Evolutionary conservation across 2,329 filamentous ascomycete genomes (phyloP).

Genomic region (Cladosporium oxysporum): DNA sequence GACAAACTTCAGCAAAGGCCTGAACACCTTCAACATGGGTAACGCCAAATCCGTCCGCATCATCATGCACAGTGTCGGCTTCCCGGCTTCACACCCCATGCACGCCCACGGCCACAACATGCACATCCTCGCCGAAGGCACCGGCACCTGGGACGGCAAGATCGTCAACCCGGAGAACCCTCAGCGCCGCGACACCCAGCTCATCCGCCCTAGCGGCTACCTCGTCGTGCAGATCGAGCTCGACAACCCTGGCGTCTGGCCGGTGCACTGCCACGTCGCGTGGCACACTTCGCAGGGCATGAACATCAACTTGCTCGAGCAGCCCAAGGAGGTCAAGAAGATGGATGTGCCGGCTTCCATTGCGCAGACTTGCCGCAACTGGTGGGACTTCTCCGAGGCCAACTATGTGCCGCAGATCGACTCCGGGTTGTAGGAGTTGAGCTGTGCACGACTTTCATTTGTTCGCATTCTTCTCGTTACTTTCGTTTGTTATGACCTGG

Average conservation of each 20-base stretch:
- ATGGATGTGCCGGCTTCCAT: slow-evolving; percentile 42
- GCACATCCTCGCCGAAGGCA: slow-evolving; percentile 30
- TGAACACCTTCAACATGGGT: slow-evolving; percentile 51
- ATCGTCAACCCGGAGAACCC: slow-evolving; percentile 34
- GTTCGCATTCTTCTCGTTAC: neutral
- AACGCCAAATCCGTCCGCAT: slow-evolving; percentile 58
- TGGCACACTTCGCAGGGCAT: slow-evolving; percentile 30
- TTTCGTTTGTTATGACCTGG: neutral
- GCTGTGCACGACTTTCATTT: neutral
- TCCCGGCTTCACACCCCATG: slow-evolving; percentile 36
- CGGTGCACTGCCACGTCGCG: slow-evolving; percentile 42
- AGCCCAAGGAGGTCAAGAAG: slow-evolving; percentile 21
- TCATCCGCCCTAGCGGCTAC: slow-evolving; percentile 30
- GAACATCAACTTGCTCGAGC: slow-evolving; percentile 27
- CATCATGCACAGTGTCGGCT: slow-evolving; percentile 48
- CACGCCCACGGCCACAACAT: slow-evolving; percentile 39
- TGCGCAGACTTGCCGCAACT: slow-evolving; percentile 55
- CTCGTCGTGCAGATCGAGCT: slow-evolving; percentile 45
- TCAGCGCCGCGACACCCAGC: slow-evolving; percentile 33
- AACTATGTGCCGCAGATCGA: slow-evolving; percentile 55
- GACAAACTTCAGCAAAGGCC: slow-evolving; percentile 22
- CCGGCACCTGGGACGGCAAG: slow-evolving; percentile 29
- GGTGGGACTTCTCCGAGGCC: slow-evolving; percentile 50
- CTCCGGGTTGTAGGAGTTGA: slow-evolving; percentile 48
- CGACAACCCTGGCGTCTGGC: slow-evolving; percentile 56